Conservation (phyloP, 1,139 yeast genomes). For the Suhomyces panamericanus region DNA sequence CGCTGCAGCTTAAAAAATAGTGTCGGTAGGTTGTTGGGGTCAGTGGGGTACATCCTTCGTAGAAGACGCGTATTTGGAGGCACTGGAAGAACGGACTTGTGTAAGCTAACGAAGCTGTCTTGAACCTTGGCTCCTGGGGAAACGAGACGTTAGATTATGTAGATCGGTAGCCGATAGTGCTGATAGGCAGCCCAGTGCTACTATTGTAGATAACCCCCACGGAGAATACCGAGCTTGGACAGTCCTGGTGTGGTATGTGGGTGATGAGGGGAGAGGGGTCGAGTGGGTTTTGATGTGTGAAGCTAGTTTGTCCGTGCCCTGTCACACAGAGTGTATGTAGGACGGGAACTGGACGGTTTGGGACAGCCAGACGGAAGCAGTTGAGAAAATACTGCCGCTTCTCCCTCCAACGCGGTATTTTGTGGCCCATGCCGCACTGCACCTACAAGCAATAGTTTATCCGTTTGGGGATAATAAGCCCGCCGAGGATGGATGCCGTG, state of each 20-base stretch:
- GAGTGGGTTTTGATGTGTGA: not conserved
- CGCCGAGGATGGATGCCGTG: no score
- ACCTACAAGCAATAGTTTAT: not conserved
- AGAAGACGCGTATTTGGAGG: conserved; percentile 1
- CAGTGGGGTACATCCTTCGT: conserved; percentile 6
- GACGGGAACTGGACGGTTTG: not conserved
- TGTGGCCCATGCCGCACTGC: not conserved
- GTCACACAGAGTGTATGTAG: not conserved
- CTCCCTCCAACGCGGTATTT: not conserved
- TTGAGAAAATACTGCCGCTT: not conserved
- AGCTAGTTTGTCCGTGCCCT: not conserved
- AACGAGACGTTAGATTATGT: no score
- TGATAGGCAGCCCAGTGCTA: no score
- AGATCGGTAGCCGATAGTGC: no score
- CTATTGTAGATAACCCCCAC: no score
- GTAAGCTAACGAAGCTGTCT: not conserved
- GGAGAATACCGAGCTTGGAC: no score
- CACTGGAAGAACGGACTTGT: not conserved
- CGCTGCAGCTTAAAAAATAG: conserved; percentile 1
- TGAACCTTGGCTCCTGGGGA: not conserved
- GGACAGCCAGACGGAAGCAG: not conserved
- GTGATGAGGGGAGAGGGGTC: not conserved
- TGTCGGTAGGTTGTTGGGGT: conserved; percentile 3
- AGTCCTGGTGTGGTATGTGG: no score
- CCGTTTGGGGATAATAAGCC: not conserved